Percentiles rank a stretch among this genome's conserved stretches.
Conservation (phyloP, 306 rosid genomes). For the Pterocarpus santalinus region DNA sequence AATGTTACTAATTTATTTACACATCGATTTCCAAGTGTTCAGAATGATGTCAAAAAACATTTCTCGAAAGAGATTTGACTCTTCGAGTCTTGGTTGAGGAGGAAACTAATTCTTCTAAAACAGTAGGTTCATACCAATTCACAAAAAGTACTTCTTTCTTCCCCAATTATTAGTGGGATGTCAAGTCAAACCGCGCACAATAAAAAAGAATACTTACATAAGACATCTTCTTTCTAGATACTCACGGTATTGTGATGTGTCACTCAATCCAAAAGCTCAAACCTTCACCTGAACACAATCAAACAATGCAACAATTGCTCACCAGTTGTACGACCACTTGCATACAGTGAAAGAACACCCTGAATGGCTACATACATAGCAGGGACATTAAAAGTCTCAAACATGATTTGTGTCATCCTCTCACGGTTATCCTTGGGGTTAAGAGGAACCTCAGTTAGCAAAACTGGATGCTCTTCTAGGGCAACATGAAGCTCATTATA, state of each 20-base stretch:
- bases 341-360: constrained; percentile 96
- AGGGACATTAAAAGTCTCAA: constrained; percentile 95
- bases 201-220: too few species aligned
- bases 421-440: constrained; percentile 98
- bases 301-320: constrained; percentile 45
- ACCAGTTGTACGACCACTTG: constrained; percentile 99
- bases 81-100: too few species aligned
- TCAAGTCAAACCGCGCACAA: neutral
- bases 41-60: too few species aligned
- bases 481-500: constrained; percentile 99
- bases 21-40: too few species aligned
- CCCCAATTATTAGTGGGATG: neutral
- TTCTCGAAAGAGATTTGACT: too few species aligned
- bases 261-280: constrained; percentile 27
- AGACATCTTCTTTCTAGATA: neutral
- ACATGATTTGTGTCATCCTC: constrained; percentile 99
- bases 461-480: constrained; percentile 99
- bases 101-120: too few species aligned
- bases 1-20: too few species aligned
- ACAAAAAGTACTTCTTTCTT: neutral
- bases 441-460: constrained; percentile 96
- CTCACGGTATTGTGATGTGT: neutral
- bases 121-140: neutral
- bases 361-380: constrained; percentile 99
- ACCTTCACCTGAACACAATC: constrained; percentile 10